Conservation (phyloP, 371 early-diverging fungal species). For the Blakeslea trispora region DNA sequence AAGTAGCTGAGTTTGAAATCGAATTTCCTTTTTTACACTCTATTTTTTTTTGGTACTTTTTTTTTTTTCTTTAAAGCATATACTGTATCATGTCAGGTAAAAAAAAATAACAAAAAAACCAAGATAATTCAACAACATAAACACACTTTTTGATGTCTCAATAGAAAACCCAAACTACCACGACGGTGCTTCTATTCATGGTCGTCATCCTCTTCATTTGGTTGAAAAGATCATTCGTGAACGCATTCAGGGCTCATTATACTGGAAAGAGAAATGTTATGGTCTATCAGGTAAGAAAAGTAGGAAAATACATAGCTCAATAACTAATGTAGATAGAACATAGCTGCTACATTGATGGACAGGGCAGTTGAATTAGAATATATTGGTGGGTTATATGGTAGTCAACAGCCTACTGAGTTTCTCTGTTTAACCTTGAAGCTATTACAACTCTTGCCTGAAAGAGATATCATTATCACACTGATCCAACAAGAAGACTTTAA, state of each 20-base stretch:
- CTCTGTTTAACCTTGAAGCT: slow-evolving; percentile 87
- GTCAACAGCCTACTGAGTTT: slow-evolving; percentile 88
- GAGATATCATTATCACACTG: slow-evolving; percentile 81
- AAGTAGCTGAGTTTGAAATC: no score
- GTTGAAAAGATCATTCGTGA: slow-evolving; percentile 92
- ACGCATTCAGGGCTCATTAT: slow-evolving; percentile 88
- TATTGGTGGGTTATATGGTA: slow-evolving; percentile 89
- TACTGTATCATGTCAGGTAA: no score
- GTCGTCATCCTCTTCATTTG: slow-evolving; percentile 89
- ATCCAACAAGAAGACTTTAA: slow-evolving; percentile 80
- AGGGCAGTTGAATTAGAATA: slow-evolving; percentile 77
- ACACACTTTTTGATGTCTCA: no score
- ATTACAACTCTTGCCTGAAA: slow-evolving; percentile 88
- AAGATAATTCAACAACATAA: no score
- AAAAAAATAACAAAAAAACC: no score
- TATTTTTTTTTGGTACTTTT: no score
- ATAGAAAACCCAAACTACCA: slow-evolving; percentile 25
- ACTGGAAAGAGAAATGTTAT: slow-evolving; percentile 97
- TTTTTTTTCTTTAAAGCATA: no score
- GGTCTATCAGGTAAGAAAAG: slow-evolving; percentile 77
- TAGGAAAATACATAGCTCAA: neutral
- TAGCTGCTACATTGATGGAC: slow-evolving; percentile 90
- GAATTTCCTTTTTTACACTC: no score
- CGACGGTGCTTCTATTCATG: slow-evolving; percentile 76
- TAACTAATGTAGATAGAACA: neutral